phyloP scores from a whole-genome alignment of 352 stramenopile genomes.

The Globisporangium uncinulatum region DNA sequence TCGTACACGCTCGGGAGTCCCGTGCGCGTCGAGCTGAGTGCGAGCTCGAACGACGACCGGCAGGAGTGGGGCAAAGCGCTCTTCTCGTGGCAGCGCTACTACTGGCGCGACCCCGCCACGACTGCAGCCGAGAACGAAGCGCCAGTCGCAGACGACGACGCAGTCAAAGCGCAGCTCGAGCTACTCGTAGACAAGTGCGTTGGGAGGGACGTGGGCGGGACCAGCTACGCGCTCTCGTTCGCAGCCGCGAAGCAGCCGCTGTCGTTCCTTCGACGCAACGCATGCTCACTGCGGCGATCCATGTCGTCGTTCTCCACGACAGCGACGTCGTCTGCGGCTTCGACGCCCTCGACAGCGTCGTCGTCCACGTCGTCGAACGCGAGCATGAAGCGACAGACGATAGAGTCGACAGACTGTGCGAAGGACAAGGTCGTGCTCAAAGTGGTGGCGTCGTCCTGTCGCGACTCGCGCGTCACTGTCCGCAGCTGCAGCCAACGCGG shows the following conservation, averaged over 20 bases:
- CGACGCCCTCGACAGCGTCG: constrained; percentile 29
- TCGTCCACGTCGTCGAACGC: constrained; percentile 27
- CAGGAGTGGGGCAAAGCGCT: constrained; percentile 81
- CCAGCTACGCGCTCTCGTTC: constrained; percentile 33
- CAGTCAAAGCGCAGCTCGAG: constrained; percentile 39
- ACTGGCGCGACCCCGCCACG: constrained; percentile 63
- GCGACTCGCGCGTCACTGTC: constrained; percentile 12
- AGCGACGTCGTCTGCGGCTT: constrained; percentile 29
- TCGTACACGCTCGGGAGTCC: constrained; percentile 70
- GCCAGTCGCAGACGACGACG: constrained; percentile 6
- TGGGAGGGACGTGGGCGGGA: constrained; percentile 17
- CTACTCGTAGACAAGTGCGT: constrained; percentile 38
- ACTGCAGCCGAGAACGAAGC: constrained; percentile 6
- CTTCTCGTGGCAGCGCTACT: constrained; percentile 87
- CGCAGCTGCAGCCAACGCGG: constrained; percentile 7
- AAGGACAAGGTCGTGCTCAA: constrained; percentile 60
- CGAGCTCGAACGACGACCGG: constrained; percentile 51
- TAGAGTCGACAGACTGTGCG: constrained; percentile 37
- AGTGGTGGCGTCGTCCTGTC: constrained; percentile 29
- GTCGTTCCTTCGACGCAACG: constrained; percentile 62
- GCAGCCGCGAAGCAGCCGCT: constrained; percentile 66
- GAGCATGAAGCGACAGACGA: constrained; percentile 25
- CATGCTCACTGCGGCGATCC: constrained; percentile 55
- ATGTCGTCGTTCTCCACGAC: constrained; percentile 54
- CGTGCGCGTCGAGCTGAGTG: constrained; percentile 64